These are phyloP conservation scores for Neckera pumila DNA, from an alignment of 225 moss, liverwort and hornwort genomes.

Conservation along the genomic window DNA sequence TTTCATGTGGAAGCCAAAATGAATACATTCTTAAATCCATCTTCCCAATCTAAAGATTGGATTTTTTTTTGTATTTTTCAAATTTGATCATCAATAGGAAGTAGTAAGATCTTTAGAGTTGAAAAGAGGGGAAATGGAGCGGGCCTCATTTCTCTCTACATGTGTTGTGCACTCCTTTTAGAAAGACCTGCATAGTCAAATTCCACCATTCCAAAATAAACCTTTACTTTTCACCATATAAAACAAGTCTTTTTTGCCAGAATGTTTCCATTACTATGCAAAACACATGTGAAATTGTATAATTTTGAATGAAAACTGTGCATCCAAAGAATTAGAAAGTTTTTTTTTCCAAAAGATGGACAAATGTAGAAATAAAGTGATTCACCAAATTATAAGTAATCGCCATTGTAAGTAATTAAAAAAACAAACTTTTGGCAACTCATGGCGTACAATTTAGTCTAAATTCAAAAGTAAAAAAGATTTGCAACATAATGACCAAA, in stretches of 20 bases:
- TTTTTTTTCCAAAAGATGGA: background rate
- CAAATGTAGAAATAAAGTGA: background rate
- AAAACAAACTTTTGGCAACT: too few relatives aligned
- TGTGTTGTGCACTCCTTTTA: background rate
- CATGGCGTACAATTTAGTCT: background rate
- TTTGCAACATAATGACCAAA: background rate
- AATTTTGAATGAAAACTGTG: background rate
- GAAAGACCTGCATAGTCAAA: fast-evolving
- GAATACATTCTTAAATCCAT: background rate
- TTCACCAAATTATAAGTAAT: background rate
- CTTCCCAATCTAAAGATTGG: background rate
- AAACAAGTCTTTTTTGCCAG: too few relatives aligned
- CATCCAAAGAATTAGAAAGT: background rate
- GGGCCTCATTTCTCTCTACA: background rate
- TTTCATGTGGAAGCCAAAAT: background rate
- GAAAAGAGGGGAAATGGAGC: background rate
- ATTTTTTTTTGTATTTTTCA: background rate
- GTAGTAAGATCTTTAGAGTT: too few relatives aligned
- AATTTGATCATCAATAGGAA: too few relatives aligned
- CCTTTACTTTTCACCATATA: too few relatives aligned
- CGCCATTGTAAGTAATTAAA: background rate
- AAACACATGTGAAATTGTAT: too few relatives aligned
- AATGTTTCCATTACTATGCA: too few relatives aligned
- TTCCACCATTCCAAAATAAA: too few relatives aligned
- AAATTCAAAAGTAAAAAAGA: background rate